Evolutionary conservation across 1,284 basidiomycete genomes (phyloP).

Genomic region (Tilletiopsis washingtonensis): DNA sequence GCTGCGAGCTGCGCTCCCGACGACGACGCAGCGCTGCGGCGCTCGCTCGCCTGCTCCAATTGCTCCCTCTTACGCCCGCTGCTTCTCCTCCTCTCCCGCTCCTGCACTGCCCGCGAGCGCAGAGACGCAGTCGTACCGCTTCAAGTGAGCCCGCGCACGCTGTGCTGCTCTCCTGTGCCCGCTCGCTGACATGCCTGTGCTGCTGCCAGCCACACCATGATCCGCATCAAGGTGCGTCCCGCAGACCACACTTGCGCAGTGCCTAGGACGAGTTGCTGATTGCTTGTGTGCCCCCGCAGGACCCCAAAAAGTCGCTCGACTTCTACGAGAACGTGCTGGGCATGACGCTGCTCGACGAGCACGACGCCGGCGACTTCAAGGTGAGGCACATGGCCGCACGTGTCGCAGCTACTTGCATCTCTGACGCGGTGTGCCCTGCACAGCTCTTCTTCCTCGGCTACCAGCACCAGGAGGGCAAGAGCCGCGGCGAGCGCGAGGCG

Average conservation of each 20-base stretch:
- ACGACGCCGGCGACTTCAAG: slow-evolving; percentile 57
- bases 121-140: slow-evolving; percentile 41
- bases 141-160: too few relatives aligned
- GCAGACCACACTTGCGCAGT: too few relatives aligned
- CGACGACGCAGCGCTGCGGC: not conserved
- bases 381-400: too few relatives aligned
- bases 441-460: slow-evolving; percentile 74
- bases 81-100: not conserved
- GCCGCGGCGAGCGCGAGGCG: slow-evolving; percentile 59
- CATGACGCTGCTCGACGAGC: slow-evolving; percentile 66
- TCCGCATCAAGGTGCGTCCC: too few relatives aligned
- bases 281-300: too few relatives aligned
- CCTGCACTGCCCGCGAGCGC: not conserved
- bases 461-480: slow-evolving; percentile 56
- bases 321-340: slow-evolving; percentile 57
- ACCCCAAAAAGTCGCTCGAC: slow-evolving; percentile 57
- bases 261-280: too few relatives aligned
- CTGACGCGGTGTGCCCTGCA: too few relatives aligned
- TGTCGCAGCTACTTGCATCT: too few relatives aligned
- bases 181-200: not conserved
- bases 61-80: not conserved
- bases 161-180: not conserved
- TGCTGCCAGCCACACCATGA: slow-evolving; percentile 2
- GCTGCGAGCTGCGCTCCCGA: not conserved
- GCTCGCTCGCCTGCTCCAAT: not conserved